Evolutionary conservation across 768 basidiomycete genomes (phyloP), one percentile per base, ranked within the genome.

Genomic region (Mycena crocata): DNA sequence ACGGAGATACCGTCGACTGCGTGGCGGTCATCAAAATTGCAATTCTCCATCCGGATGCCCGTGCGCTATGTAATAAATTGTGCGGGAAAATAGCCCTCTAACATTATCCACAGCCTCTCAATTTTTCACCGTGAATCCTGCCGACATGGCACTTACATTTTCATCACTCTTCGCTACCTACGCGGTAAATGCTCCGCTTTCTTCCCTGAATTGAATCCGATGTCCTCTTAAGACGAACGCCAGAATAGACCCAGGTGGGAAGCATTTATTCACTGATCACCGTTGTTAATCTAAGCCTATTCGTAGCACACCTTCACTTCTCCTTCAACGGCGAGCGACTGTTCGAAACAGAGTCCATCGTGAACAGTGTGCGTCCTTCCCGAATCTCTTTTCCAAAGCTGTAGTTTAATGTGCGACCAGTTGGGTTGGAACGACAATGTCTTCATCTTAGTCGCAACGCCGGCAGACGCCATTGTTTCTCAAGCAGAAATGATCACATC

Each of bases 131-230:
- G 54, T 67, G 21, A 39, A 55, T 51, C 44, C 52, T 14, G 34
- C 21, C 1, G 66, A 67, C 45, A 21, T 28, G 12, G 46, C 44
- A 5, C 9, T 57, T 19, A 44, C 21, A 45, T 67, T 67, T 35
- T 57, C 66, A 3, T 34, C 32, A 23, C 56, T 67, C 30, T 67
- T 62, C 28, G 26, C 2, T 17, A 30, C 54, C 2, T 63, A 67
- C 35, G 56, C 24, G 40, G 61, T 63, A 55, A 13, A 10, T 51
- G 21, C n/a, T 44, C 6, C 2, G 28, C n/a, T 19, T 44, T 6
- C 21, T 44, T 64, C 24, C 24, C 24, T 45, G 13, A 46, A 5
- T 39, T 19, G 2, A 12, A 26, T 28, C 32, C 19, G 1, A 10
- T 19, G 4, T 50, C 15, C n/a, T n/a, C n/a, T n/a, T n/a, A 2